These are phyloP conservation scores for Entophlyctis helioformis DNA, from an alignment of 192 early-diverging fungal species.

Conservation along the genomic window DNA sequence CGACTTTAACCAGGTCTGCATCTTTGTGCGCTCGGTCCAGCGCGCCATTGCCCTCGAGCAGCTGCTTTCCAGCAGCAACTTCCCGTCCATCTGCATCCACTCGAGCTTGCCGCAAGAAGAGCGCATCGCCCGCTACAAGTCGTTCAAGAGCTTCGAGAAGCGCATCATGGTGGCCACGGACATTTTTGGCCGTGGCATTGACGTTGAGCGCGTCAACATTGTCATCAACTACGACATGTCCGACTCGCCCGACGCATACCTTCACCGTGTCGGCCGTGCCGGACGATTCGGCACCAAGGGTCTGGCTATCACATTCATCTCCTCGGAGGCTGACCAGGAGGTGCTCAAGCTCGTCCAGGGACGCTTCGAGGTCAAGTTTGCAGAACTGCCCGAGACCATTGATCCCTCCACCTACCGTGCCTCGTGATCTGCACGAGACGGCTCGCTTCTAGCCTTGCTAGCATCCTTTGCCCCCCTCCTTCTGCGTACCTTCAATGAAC, in stretches of 20 bases:
- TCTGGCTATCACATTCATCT: constrained; percentile 86
- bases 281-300: constrained; percentile 99
- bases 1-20: constrained; percentile 97
- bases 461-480: too few relatives aligned
- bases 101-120: constrained; percentile 81
- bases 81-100: constrained; percentile 92
- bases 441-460: too few relatives aligned
- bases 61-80: constrained; percentile 77
- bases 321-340: constrained; percentile 65
- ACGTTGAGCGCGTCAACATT: constrained; percentile 97
- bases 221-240: constrained; percentile 99
- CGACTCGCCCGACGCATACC: constrained; percentile 75
- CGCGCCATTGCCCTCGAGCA: constrained; percentile 82
- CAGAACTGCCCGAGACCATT: constrained; percentile 74
- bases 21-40: constrained; percentile 85
- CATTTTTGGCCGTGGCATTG: constrained; percentile 96
- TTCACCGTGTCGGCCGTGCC: constrained; percentile 96
- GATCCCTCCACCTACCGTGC: constrained; percentile 76
- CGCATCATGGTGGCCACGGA: constrained; percentile 97
- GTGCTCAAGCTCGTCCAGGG: constrained; percentile 78
- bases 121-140: constrained; percentile 82
- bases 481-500: too few relatives aligned
- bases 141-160: constrained; percentile 89
- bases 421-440: too few relatives aligned
- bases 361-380: constrained; percentile 92